Base-by-base conservation (phyloP, 768 basidiomycete species). In the Termitomyces bulborhizus region DNA sequence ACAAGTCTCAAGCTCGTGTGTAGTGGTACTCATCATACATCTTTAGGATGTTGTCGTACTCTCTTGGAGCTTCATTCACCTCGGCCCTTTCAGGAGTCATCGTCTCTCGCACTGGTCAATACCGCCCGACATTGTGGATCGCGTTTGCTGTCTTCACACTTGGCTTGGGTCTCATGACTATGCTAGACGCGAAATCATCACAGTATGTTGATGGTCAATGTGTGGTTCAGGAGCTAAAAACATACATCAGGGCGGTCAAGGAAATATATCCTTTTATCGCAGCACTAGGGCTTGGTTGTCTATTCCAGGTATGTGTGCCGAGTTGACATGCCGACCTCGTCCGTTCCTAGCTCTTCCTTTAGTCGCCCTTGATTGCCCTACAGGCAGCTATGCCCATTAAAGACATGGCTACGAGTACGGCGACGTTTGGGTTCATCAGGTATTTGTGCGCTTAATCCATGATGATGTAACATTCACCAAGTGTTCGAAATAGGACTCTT, bases 381-480 rank as follows among this genome's bases (percentile, higher is more conserved):
- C 91, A 93, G 69, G 88, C 90, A 1, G 85, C 90, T 0, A 94
- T 94, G 90, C 92, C 92, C 0, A 63, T 90, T 15, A 85, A 83
- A 61, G 89, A 93, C 59, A 90, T 93, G 89, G 89, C 90, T 2
- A 90, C 90, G 1, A 83, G 82, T 51, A 90, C 90, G 0, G 73
- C 79, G 1, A 82, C 83, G 0, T 87, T 86, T 63, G 79, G 80
- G 21, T 85, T 93, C 63, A 71, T 93, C 59, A 78, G 86, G 82
- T 84, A 65, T 31, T 69, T 54, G 16, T 18, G 4, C 29, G 27
- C 51, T 27, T 36, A 44, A 47, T 32, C 3, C 44, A 57, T 16
- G 44, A 54, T 45, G 43, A 32, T 43, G 39, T 46, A 54, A 51
- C 16, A 58, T n/a, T 37, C 45, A 36, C 34, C 56, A 36, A 57